A percentile compares a stretch with the other conserved stretches of the same genome.
These are phyloP conservation scores for Dianthus caryophyllus DNA, from an alignment of 148 eudicot genomes.

Conservation along the genomic window DNA sequence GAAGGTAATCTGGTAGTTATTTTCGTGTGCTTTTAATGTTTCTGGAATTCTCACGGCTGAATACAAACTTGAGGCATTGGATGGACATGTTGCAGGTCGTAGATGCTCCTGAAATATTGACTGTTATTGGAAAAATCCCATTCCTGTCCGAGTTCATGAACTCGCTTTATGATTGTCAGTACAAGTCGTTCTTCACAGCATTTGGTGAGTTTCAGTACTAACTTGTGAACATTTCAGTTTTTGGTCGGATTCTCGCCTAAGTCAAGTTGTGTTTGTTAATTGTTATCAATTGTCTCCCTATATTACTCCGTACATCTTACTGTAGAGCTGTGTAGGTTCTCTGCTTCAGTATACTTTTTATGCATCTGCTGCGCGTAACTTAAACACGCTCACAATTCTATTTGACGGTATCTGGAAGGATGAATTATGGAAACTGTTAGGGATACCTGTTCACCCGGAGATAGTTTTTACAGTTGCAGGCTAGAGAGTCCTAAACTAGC, in stretches of 20 bases:
- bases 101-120: constrained; percentile 99
- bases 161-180: constrained; percentile 89
- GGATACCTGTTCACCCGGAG: too few relatives aligned
- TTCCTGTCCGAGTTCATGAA: constrained; percentile 75
- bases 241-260: background rate
- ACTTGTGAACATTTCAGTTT: background rate
- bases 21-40: background rate
- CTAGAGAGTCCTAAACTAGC: too few relatives aligned
- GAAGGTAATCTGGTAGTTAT: constrained; percentile 46
- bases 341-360: background rate
- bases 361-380: background rate
- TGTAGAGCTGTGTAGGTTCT: background rate
- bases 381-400: background rate
- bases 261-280: background rate
- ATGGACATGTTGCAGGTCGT: constrained; percentile 60
- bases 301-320: background rate
- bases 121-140: constrained; percentile 87
- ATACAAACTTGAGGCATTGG: background rate
- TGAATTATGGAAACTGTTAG: too few relatives aligned
- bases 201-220: constrained; percentile 54
- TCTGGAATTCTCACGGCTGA: background rate
- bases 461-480: too few relatives aligned
- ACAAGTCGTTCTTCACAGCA: constrained; percentile 87
- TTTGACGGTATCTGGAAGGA: too few relatives aligned
- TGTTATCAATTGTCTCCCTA: background rate